A percentile compares a stretch with the other conserved stretches of the same genome.
These are phyloP conservation scores for Aquanectria penicillioides DNA, from an alignment of 2,329 filamentous ascomycete genomes.

Conservation along the genomic window DNA sequence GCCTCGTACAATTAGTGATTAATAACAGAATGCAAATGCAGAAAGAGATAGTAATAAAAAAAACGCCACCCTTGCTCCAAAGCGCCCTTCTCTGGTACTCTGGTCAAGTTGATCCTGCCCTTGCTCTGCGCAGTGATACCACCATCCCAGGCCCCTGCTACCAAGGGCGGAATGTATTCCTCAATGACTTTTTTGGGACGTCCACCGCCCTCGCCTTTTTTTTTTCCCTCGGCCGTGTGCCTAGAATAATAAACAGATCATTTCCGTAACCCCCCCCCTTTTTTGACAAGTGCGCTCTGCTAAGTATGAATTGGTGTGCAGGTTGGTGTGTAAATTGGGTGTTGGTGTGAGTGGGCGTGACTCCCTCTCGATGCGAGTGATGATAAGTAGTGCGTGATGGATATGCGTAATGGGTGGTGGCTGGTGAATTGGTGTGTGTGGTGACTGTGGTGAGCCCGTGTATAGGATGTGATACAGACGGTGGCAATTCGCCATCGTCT, in stretches of 20 bases:
- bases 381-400: background rate
- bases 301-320: background rate
- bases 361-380: conserved; percentile 12
- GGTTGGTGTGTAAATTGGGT: background rate
- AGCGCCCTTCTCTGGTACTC: conserved; percentile 1
- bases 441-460: background rate
- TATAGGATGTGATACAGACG: conserved; percentile 4
- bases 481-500: too few species aligned
- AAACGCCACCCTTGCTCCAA: background rate
- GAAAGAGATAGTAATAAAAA: background rate
- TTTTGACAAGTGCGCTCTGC: conserved; percentile 2
- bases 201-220: background rate
- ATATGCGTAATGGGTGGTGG: background rate
- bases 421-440: conserved; percentile 3
- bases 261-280: background rate
- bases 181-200: conserved; percentile 4
- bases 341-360: conserved; percentile 9
- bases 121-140: background rate
- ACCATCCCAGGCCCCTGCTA: conserved; percentile 9
- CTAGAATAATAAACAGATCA: background rate
- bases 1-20: conserved; percentile 22
- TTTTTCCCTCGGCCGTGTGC: conserved; percentile 12
- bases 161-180: conserved; percentile 21
- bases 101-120: background rate
- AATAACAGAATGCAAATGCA: background rate